phyloP scores from a whole-genome alignment of 2,329 filamentous ascomycete genomes.

The Pseudogymnoascus sp. region DNA sequence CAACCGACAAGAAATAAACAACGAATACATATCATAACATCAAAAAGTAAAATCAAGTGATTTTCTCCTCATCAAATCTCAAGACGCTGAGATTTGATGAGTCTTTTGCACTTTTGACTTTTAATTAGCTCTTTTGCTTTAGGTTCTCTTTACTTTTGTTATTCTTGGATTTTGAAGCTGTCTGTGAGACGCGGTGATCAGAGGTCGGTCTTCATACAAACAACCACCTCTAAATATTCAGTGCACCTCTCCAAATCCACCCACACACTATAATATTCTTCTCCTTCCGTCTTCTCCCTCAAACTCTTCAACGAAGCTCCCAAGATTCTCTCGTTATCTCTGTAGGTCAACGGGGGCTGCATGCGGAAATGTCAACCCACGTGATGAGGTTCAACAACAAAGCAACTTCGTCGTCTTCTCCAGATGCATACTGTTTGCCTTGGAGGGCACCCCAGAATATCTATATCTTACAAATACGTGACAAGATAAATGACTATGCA shows the following conservation, averaged over 20 bases:
- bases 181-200: background rate
- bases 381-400: background rate
- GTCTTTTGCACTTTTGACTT: background rate
- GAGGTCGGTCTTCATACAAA: background rate
- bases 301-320: background rate
- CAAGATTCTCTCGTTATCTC: background rate
- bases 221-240: background rate
- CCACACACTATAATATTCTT: background rate
- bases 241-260: background rate
- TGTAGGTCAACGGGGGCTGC: background rate
- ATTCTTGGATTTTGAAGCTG: background rate
- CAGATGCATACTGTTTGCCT: background rate
- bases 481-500: background rate
- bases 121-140: background rate
- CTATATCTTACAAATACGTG: background rate
- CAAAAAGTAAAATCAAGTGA: background rate
- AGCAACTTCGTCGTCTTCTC: background rate
- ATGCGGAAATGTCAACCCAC: background rate
- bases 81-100: background rate
- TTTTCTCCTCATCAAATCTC: constrained; percentile 1
- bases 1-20: background rate
- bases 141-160: background rate
- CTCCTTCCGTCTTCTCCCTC: background rate
- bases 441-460: background rate
- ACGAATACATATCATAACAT: background rate